Evolutionary conservation across 139 green algal genomes (phyloP), one percentile per base, ranked within the genome.

Genomic region (Picochlorum sp.): DNA sequence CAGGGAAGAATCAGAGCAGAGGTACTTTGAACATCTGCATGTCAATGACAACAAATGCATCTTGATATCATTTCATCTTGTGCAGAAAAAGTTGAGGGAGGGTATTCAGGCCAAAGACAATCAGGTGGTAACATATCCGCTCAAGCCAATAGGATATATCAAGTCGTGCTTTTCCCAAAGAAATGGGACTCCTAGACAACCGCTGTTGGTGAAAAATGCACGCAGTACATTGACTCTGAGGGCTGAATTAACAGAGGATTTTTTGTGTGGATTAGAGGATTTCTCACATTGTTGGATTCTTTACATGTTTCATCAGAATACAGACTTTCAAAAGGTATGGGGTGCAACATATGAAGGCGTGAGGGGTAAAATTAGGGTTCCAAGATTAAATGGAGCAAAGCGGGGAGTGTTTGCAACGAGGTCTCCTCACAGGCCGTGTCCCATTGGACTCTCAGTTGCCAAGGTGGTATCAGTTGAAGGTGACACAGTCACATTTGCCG

Each of bases 281-380:
- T 98, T 88, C 79, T 86, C 70, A 21, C 92, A 98, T 73, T 83
- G 73, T 57, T 97, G 91, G 91, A 57, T 98, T 38, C 65, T 98
- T 3, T 98, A 95, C 72, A 72, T 96, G 1, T 98, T 98, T 73
- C 87, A 97, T 56, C 52, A 78, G 15, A 98, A 98, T 81, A 97
- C 91, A 58, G 81, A 88, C 79, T 55, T 81, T 49, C 60, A 74
- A n/a, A 49, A 56, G 21, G 49, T 79, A 18, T 76, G 67, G 72
- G 11, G 23, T 18, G 30, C 16, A 23, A 49, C 23, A 6, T 30
- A 30, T 34, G 51, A 44, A 4, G 68, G 71, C n/a, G 62, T 87
- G 21, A 88, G 87, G 64, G 78, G 65, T 44, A 90, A 91, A 68
- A 77, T 95, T 14, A 57, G 62, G 20, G 89, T 96, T 44, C 91